phyloP scores from a whole-genome alignment of 2,329 filamentous ascomycete genomes.

The Trichoderma atrobrunneum region DNA sequence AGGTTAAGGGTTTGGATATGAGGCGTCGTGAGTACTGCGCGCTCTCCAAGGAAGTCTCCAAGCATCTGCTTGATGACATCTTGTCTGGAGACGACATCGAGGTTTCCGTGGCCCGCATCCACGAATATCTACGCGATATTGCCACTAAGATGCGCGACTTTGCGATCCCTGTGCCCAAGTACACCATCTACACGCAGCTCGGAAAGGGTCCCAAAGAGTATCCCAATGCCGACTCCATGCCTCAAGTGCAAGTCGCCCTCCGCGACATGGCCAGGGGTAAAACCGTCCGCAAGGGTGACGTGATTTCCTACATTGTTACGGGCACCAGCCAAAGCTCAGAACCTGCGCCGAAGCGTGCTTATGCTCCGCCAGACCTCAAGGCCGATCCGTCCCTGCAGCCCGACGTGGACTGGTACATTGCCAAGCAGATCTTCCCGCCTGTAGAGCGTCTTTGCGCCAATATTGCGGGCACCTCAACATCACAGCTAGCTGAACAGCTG shows the following conservation, averaged over 20 bases:
- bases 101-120: conserved; percentile 80
- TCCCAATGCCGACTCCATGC: conserved; percentile 91
- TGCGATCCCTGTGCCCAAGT: conserved; percentile 74
- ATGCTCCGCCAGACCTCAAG: conserved; percentile 80
- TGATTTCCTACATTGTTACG: conserved; percentile 94
- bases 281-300: conserved; percentile 85
- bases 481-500: conserved; percentile 86
- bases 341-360: conserved; percentile 81
- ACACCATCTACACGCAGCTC: conserved; percentile 96
- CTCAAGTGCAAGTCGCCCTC: conserved; percentile 91
- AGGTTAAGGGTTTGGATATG: conserved; percentile 98
- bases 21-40: conserved; percentile 94
- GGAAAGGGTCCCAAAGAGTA: conserved; percentile 93
- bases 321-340: conserved; percentile 65
- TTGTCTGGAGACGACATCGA: conserved; percentile 92
- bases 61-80: conserved; percentile 86
- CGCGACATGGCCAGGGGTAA: conserved; percentile 85
- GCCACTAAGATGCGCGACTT: conserved; percentile 81
- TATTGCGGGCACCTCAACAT: conserved; percentile 86
- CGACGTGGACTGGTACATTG: conserved; percentile 96
- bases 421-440: conserved; percentile 97
- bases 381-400: conserved; percentile 71
- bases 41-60: conserved; percentile 91
- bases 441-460: conserved; percentile 97
- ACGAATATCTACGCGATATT: conserved; percentile 88